These are phyloP conservation scores for Phytomonas francai DNA, from an alignment of 208 protist genomes.

Conservation along the genomic window DNA sequence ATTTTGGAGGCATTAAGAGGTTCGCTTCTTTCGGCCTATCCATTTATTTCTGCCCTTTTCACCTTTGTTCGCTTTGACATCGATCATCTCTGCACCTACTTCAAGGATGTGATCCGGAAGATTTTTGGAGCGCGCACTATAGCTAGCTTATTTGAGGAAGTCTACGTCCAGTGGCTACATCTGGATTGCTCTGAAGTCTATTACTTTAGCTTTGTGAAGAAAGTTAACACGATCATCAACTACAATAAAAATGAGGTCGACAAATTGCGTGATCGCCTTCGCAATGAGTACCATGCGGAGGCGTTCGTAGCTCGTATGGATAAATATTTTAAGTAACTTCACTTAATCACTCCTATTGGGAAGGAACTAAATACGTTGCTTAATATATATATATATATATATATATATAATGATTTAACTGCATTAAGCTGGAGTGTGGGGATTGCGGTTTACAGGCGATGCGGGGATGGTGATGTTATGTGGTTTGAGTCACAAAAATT, in stretches of 20 bases:
- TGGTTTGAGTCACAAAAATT: neutral
- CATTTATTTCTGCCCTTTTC: conserved; percentile 64
- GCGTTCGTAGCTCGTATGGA: conserved; percentile 7
- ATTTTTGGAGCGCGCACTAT: conserved; percentile 30
- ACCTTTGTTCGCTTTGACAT: conserved; percentile 80
- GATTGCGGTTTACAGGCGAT: neutral
- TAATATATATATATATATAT: neutral
- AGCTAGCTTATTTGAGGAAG: conserved; percentile 47
- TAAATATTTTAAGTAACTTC: conserved; percentile 10
- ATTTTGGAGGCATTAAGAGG: conserved; percentile 22
- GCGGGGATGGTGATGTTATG: neutral
- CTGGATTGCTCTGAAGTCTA: conserved; percentile 42
- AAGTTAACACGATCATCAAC: conserved; percentile 22
- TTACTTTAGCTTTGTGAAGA: conserved; percentile 45
- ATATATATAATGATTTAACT: too few relatives aligned
- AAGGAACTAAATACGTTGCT: neutral
- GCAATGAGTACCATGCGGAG: conserved; percentile 6
- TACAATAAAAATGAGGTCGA: conserved; percentile 17
- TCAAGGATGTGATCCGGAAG: conserved; percentile 62
- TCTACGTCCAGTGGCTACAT: conserved; percentile 60
- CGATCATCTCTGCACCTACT: conserved; percentile 40
- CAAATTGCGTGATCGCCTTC: conserved; percentile 1
- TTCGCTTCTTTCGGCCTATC: conserved; percentile 14
- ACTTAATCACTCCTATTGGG: neutral
- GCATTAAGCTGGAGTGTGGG: neutral